Conservation (phyloP, 192 early-diverging fungal species). For the Ambispora gerdemannii region DNA sequence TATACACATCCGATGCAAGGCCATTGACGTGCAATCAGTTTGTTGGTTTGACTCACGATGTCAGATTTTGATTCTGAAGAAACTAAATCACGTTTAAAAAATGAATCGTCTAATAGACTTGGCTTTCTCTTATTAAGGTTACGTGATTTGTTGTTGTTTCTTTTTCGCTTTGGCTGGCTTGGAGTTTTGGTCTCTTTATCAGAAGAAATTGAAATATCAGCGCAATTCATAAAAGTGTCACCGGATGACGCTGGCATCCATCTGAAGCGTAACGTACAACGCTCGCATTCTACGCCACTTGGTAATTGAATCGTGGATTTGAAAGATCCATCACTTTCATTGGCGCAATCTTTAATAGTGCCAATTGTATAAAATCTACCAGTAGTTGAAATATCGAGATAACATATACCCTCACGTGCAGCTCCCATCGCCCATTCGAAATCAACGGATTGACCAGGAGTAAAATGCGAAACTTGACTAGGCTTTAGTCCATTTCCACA, state of each 20-base stretch:
- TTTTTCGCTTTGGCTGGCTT: no score
- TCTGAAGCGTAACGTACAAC: conserved; percentile 20
- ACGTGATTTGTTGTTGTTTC: no score
- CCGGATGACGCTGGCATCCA: conserved; percentile 5
- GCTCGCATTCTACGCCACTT: conserved; percentile 6
- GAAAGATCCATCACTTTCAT: conserved; percentile 9
- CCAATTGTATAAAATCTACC: conserved; percentile 13
- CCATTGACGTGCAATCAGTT: no score
- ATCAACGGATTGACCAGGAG: conserved; percentile 3
- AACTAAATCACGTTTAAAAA: no score
- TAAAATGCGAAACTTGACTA: neutral
- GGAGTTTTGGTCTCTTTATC: no score
- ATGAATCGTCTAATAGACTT: no score
- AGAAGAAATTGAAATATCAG: conserved; percentile 17
- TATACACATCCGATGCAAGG: no score
- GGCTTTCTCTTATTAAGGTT: no score
- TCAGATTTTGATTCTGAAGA: no score
- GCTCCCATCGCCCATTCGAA: conserved; percentile 24
- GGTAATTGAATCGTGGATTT: conserved; percentile 8
- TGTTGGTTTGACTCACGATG: no score
- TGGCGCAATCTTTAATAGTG: conserved; percentile 13
- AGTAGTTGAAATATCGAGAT: conserved; percentile 19
- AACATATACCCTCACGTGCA: conserved; percentile 16
- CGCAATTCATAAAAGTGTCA: conserved; percentile 29
- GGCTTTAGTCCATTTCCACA: neutral